Percentiles rank a stretch among this genome's conserved stretches.
Evolutionary conservation across 2,329 filamentous ascomycete species (phyloP).

Genomic region (Ophiosphaerella herpotricha): DNA sequence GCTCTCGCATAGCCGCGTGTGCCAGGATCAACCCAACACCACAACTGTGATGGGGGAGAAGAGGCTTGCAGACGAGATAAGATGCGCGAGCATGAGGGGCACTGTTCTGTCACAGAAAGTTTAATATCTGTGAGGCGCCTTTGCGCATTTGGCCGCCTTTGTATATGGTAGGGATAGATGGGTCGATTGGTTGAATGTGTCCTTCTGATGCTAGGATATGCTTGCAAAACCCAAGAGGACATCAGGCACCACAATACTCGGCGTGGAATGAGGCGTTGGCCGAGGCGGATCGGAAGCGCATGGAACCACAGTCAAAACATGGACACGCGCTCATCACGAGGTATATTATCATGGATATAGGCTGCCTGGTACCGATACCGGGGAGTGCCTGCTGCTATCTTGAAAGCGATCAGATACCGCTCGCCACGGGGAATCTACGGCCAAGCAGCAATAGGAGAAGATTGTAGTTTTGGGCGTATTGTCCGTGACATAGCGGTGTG

Average conservation of each 20-base stretch:
- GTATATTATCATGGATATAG: background rate
- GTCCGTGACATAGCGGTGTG: too few species aligned
- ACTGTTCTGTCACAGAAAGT: background rate
- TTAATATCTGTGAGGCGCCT: background rate
- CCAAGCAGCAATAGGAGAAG: too few species aligned
- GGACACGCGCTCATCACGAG: background rate
- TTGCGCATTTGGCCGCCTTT: background rate
- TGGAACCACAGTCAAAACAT: background rate
- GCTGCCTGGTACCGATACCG: background rate
- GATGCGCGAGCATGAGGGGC: conserved; percentile 3
- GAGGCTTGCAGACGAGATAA: conserved; percentile 2
- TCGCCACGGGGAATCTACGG: background rate
- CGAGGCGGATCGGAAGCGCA: background rate
- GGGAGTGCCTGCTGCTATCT: background rate
- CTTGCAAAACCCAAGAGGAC: background rate
- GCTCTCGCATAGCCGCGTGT: conserved; percentile 9
- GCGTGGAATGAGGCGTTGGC: background rate
- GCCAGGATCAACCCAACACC: conserved; percentile 12
- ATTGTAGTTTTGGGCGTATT: too few species aligned
- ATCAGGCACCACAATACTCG: background rate
- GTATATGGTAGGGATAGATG: background rate
- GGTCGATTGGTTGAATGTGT: background rate
- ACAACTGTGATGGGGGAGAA: conserved; percentile 13
- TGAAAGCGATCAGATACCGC: background rate
- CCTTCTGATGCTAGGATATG: background rate